phyloP scores from a whole-genome alignment of 75 land plant genomes.

The Picea glauca region DNA sequence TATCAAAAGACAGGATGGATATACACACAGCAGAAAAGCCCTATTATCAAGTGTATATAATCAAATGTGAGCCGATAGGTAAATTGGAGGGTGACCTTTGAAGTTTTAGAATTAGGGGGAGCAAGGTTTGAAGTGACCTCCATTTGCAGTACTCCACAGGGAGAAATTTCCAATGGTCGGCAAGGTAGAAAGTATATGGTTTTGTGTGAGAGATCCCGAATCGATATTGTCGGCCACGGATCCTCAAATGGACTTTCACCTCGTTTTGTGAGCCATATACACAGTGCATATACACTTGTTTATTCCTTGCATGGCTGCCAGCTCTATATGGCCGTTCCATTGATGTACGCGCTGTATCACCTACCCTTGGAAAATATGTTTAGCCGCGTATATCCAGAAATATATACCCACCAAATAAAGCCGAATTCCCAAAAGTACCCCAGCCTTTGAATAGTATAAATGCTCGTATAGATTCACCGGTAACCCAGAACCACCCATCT shows the following conservation, averaged over 20 bases:
- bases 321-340: too few species aligned
- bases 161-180: too few species aligned
- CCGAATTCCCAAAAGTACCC: too few species aligned
- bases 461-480: too few species aligned
- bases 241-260: not conserved
- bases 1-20: not conserved
- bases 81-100: not conserved
- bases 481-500: too few species aligned
- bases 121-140: not conserved
- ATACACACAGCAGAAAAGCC: not conserved
- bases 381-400: too few species aligned
- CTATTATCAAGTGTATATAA: not conserved
- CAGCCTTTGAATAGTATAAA: too few species aligned
- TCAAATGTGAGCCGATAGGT: not conserved
- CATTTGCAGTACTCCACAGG: too few species aligned
- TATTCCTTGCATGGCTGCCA: too few species aligned
- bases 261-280: not conserved
- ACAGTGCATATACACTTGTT: not conserved
- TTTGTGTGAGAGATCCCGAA: conserved; percentile 7
- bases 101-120: not conserved
- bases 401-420: too few species aligned
- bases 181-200: not conserved
- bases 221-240: conserved; percentile 12
- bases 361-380: too few species aligned
- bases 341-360: too few species aligned